A percentile compares a stretch with the other conserved stretches of the same genome.
Evolutionary conservation across 176 grass and related monocot species (phyloP).

Genomic region (Phyllostachys edulis): DNA sequence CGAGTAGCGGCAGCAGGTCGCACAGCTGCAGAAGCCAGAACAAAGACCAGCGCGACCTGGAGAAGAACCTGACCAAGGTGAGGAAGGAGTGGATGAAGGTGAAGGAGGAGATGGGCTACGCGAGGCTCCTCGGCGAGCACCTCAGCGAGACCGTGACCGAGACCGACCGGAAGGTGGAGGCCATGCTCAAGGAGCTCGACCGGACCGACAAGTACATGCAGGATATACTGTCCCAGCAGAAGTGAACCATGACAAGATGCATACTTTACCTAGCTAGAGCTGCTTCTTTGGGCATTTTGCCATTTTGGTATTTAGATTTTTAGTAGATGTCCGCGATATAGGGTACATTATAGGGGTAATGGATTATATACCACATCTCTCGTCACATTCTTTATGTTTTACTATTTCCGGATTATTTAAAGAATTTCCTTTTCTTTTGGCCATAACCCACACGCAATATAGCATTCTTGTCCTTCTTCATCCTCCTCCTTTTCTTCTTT

Average conservation of each 20-base stretch:
- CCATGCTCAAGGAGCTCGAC: slow-evolving; percentile 61
- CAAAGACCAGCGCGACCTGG: slow-evolving; percentile 52
- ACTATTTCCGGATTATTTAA: too few species aligned
- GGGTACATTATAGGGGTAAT: too few species aligned
- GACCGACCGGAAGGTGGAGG: slow-evolving; percentile 55
- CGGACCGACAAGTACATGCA: slow-evolving; percentile 60
- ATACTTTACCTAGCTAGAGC: too few species aligned
- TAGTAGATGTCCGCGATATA: too few species aligned
- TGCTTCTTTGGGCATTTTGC: too few species aligned
- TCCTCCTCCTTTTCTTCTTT: too few species aligned
- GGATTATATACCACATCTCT: too few species aligned
- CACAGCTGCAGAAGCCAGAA: slow-evolving; percentile 31
- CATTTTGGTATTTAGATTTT: too few species aligned
- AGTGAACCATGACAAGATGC: not conserved
- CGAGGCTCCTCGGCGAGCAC: slow-evolving; percentile 58
- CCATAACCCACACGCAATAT: fast-evolving
- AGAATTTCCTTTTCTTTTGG: too few species aligned
- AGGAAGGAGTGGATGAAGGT: slow-evolving; percentile 75
- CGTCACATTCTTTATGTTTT: too few species aligned
- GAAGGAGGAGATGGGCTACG: slow-evolving; percentile 76
- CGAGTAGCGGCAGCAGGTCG: slow-evolving; percentile 6
- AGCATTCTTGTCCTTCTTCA: too few species aligned
- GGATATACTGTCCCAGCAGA: slow-evolving; percentile 49
- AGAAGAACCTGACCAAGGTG: slow-evolving; percentile 63
- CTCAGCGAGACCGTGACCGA: slow-evolving; percentile 59